Percentiles rank a stretch among this genome's conserved stretches.
These are phyloP conservation scores for Rhododendron simsii DNA, from an alignment of 148 eudicot species.

Conservation along the genomic window DNA sequence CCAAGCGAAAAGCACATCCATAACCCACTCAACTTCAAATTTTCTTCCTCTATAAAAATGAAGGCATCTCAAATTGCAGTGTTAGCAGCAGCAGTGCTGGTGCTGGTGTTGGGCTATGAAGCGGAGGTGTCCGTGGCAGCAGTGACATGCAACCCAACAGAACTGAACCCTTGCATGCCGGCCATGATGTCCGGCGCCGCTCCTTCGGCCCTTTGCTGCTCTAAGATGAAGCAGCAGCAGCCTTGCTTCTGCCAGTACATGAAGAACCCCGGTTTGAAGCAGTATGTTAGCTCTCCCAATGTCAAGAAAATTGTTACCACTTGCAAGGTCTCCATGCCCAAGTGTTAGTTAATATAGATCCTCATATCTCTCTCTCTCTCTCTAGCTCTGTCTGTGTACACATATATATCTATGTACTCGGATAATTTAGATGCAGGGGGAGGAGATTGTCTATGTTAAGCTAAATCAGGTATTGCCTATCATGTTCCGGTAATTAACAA, in stretches of 20 bases:
- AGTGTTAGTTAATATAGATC: constrained; percentile 24
- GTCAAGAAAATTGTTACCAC: constrained; percentile 27
- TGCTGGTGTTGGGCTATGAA: constrained; percentile 11
- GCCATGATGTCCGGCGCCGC: constrained; percentile 20
- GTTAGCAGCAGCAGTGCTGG: background rate
- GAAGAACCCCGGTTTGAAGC: constrained; percentile 24
- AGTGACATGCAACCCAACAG: constrained; percentile 24
- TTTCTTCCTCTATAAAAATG: background rate
- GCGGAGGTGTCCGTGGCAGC: constrained; percentile 18
- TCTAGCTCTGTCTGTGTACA: background rate
- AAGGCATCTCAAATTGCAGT: background rate
- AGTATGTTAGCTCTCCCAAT: constrained; percentile 32
- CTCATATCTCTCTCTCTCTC: background rate
- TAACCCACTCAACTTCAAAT: background rate
- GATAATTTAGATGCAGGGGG: background rate
- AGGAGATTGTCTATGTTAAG: background rate
- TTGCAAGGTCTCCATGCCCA: constrained; percentile 47
- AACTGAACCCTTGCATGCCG: constrained; percentile 31
- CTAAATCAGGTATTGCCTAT: background rate
- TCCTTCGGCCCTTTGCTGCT: constrained; percentile 34
- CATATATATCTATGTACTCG: no score
- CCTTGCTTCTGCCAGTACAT: constrained; percentile 43
- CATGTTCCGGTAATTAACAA: background rate
- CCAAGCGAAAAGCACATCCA: background rate
- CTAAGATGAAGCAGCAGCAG: constrained; percentile 29